Evolutionary conservation across 73 alveolate species (phyloP), one percentile per base, ranked within the genome.

Genomic region (Stentor coeruleus): DNA sequence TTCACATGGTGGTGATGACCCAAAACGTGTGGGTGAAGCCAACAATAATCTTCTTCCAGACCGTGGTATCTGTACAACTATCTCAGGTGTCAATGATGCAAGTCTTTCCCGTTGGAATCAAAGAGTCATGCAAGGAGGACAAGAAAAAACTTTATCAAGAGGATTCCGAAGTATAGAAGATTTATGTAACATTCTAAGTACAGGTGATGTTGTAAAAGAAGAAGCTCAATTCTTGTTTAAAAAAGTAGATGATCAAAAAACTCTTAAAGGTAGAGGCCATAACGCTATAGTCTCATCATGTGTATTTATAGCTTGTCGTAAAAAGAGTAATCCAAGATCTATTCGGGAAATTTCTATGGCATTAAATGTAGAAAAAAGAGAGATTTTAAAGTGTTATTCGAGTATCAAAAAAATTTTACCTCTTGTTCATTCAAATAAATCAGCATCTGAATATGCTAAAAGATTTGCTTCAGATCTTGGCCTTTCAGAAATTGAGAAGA

Each of bases 51-150:
- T 66, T 1, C 41, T 66, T 26, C 14, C 42, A 20, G 79, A 66
- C 37, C 79, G 79, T 0, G 79, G 79, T 40, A 20, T 66, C 11
- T 66, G 37, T 33, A 66, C 79, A 20, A 40, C 33, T 14, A 66
- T 66, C 14, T 66, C 79, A 28, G 79, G 79, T 28, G 39, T 20
- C 36, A 26, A 26, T 11, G 79, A 33, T 33, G n/a, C 79, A 20
- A 40, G n/a, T 33, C 79, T 66, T 20, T 26, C 79, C 79, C 79
- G 79, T 26, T 66, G 79, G 79, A 66, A 66, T 33, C 79, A 31
- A 40, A 37, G 79, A 33, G 14, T 11, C 14, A 20, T 66, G n/a
- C 79, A 66, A 40, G n/a, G 49, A 66, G 39, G 39, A 28, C 42
- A 66, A 20, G 79, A 66, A 14, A 66, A 66, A 31, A 66, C 39